phyloP scores from a whole-genome alignment of 129 eudicot species.

The Dittrichia graveolens region DNA sequence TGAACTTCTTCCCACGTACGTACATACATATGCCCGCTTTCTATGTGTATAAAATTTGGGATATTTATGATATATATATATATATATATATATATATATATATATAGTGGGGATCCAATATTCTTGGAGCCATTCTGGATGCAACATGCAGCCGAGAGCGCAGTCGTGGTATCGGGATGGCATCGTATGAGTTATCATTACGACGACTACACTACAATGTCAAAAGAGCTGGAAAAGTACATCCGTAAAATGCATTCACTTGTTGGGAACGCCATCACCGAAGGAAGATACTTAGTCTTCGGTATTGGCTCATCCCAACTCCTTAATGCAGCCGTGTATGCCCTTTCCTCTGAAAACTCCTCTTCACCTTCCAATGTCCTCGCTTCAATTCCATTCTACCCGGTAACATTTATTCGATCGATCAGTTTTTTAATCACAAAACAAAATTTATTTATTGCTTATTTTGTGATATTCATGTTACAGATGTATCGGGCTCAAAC shows the following conservation, averaged over 20 bases:
- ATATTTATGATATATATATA: neutral
- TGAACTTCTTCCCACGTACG: no score
- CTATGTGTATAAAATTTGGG: neutral
- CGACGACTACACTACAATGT: conserved; percentile 28
- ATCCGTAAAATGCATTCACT: conserved; percentile 53
- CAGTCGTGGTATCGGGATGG: conserved; percentile 70
- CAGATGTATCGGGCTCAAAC: conserved; percentile 54
- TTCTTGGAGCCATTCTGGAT: conserved; percentile 82
- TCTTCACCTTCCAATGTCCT: conserved; percentile 53
- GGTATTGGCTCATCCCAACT: conserved; percentile 72
- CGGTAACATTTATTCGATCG: no score
- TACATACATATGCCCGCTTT: neutral
- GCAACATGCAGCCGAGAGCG: conserved; percentile 58
- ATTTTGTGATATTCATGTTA: neutral
- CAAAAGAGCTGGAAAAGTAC: conserved; percentile 43
- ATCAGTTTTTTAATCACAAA: neutral
- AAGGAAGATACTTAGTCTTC: conserved; percentile 50
- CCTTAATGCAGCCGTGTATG: conserved; percentile 65
- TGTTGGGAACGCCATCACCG: conserved; percentile 60
- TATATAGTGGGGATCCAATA: conserved; percentile 42
- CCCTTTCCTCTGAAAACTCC: conserved; percentile 47
- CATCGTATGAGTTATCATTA: conserved; percentile 76
- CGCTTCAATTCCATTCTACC: conserved; percentile 57
- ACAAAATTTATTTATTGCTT: neutral
- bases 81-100: no score